phyloP scores from a whole-genome alignment of 768 basidiomycete species.

The Mycena floridula region DNA sequence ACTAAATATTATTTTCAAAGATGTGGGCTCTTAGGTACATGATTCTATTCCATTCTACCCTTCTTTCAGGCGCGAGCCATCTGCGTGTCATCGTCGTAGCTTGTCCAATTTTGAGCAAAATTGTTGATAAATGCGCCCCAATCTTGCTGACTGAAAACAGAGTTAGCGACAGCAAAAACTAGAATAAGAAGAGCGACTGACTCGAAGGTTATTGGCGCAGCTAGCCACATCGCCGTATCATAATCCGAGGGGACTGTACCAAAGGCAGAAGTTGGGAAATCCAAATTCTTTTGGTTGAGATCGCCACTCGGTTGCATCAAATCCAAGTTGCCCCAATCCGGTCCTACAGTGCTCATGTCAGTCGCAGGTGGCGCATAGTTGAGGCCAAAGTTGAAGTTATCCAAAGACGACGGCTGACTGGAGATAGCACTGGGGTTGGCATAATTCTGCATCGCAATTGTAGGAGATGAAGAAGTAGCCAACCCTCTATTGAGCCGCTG shows the following conservation, averaged over 20 bases:
- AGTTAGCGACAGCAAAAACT: not conserved
- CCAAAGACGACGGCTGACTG: conserved; percentile 29
- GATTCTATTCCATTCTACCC: no score
- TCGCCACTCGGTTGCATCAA: no score
- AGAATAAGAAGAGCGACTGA: conserved; percentile 23
- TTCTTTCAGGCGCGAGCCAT: no score
- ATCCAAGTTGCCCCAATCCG: no score
- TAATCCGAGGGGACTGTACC: conserved; percentile 13
- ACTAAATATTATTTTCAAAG: not conserved
- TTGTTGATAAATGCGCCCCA: conserved; percentile 30
- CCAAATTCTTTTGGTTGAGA: no score
- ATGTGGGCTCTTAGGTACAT: no score
- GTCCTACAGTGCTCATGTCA: no score
- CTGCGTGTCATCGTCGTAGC: no score
- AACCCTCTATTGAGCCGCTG: not conserved
- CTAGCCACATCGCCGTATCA: conserved; percentile 59
- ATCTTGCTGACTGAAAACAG: conserved; percentile 29
- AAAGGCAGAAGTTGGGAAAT: no score
- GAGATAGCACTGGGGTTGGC: conserved; percentile 9
- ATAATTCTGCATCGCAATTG: not conserved
- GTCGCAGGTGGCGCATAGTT: no score
- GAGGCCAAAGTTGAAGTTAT: no score
- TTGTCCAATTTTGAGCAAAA: not conserved
- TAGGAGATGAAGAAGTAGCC: not conserved
- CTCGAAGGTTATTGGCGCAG: conserved; percentile 55